These are phyloP conservation scores for Melanopsichium pennsylvanicum DNA, from an alignment of 1,284 basidiomycete genomes.

Conservation along the genomic window DNA sequence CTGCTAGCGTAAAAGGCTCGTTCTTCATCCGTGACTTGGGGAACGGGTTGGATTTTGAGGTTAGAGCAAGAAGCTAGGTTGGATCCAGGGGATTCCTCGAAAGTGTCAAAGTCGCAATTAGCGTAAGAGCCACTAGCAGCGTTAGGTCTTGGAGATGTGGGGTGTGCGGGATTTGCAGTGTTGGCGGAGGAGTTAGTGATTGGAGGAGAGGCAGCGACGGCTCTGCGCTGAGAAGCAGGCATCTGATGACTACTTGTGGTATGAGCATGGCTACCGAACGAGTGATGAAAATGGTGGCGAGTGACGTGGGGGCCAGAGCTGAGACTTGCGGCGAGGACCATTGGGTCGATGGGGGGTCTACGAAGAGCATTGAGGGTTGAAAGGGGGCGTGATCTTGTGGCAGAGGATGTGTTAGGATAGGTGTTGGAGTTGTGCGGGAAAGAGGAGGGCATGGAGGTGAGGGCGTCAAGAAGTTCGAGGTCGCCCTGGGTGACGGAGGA, in stretches of 20 bases:
- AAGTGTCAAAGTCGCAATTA: conserved; percentile 51
- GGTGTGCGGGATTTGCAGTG: neutral
- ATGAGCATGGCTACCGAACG: conserved; percentile 38
- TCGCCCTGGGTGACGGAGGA: conserved; percentile 31
- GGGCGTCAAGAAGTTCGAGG: conserved; percentile 51
- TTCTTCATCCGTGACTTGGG: conserved; percentile 48
- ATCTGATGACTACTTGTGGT: conserved; percentile 52
- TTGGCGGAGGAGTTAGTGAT: neutral
- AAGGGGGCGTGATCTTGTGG: conserved; percentile 26
- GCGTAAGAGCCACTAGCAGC: conserved; percentile 48
- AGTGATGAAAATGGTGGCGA: conserved; percentile 62
- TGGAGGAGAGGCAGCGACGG: conserved; percentile 16
- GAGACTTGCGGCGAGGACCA: conserved; percentile 60
- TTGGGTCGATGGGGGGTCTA: conserved; percentile 61
- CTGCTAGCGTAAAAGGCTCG: conserved; percentile 42
- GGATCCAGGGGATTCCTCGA: conserved; percentile 15
- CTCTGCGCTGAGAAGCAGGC: conserved; percentile 47
- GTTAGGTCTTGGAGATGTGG: conserved; percentile 18
- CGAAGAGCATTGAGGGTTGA: conserved; percentile 59
- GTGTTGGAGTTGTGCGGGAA: conserved; percentile 33
- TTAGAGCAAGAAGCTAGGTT: conserved; percentile 18
- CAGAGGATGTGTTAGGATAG: conserved; percentile 11
- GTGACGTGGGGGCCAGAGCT: conserved; percentile 60
- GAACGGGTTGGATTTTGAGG: conserved; percentile 35
- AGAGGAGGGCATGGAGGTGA: conserved; percentile 46